Conservation (phyloP, 805 yeast species). For the Candida tibetensis region DNA sequence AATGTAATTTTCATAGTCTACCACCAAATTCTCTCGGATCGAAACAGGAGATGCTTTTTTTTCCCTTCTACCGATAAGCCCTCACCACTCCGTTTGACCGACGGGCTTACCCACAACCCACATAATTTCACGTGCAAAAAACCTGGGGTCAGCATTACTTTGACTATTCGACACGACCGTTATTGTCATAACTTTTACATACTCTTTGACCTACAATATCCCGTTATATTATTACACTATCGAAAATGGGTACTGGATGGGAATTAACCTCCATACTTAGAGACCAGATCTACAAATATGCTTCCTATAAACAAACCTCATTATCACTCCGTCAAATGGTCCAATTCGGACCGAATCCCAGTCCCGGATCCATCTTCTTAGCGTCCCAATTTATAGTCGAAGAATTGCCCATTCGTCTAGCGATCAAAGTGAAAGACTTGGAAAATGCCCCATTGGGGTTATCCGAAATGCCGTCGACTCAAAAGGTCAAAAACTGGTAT, state of each 20-base stretch:
- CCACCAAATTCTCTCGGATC: no score
- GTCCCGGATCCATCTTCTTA: slow-evolving; percentile 72
- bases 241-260: slow-evolving; percentile 46
- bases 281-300: slow-evolving; percentile 59
- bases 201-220: no score
- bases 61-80: no score
- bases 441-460: slow-evolving; percentile 78
- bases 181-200: no score
- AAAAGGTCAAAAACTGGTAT: slow-evolving; percentile 82
- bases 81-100: slow-evolving; percentile 1
- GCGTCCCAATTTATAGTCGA: slow-evolving; percentile 84
- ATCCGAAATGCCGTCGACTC: slow-evolving; percentile 68
- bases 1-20: no score
- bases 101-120: no score
- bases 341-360: slow-evolving; percentile 78
- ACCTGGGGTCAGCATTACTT: no score
- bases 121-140: slow-evolving; percentile 1
- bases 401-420: slow-evolving; percentile 83
- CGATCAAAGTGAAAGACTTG: slow-evolving; percentile 80
- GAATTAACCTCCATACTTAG: slow-evolving; percentile 48
- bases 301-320: slow-evolving; percentile 77
- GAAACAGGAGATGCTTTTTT: no score
- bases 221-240: no score
- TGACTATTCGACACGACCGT: no score
- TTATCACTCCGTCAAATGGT: slow-evolving; percentile 87